phyloP scores from a whole-genome alignment of 2,329 filamentous ascomycete genomes.

The Neodidymelliopsis sp. region DNA sequence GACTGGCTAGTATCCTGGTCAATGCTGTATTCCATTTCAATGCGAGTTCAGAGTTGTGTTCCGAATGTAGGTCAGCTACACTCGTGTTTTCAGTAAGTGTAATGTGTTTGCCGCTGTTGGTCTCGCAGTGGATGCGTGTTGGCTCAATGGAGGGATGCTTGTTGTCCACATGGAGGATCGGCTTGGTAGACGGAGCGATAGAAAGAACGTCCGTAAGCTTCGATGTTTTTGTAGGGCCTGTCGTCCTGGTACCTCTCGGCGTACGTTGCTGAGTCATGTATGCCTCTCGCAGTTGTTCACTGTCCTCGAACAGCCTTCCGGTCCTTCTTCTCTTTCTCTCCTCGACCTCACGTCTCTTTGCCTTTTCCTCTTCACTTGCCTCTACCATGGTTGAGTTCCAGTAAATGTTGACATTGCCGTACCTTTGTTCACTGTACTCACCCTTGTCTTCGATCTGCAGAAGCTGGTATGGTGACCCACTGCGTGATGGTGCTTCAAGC shows the following conservation, averaged over 20 bases:
- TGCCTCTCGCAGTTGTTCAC: background rate
- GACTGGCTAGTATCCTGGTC: slow-evolving; percentile 1
- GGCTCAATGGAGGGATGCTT: too few species aligned
- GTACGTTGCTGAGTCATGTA: background rate
- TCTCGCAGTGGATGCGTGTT: background rate
- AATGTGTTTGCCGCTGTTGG: background rate
- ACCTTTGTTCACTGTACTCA: slow-evolving; percentile 17
- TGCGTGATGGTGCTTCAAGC: slow-evolving; percentile 9
- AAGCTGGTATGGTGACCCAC: slow-evolving; percentile 6
- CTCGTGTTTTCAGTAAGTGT: background rate
- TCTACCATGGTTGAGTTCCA: slow-evolving; percentile 32
- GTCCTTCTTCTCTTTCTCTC: background rate
- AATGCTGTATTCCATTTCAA: slow-evolving; percentile 19
- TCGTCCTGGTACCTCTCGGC: background rate
- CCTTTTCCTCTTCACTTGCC: slow-evolving; percentile 13
- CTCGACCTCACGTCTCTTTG: background rate
- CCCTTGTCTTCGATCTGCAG: slow-evolving; percentile 25
- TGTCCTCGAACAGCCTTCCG: background rate
- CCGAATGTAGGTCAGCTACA: background rate
- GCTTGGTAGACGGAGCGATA: background rate
- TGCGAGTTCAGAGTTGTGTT: background rate
- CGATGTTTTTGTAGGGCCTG: background rate
- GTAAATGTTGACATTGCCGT: slow-evolving; percentile 22
- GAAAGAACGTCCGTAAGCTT: background rate
- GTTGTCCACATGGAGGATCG: too few species aligned